These are phyloP conservation scores for Aspergillus haitiensis DNA, from an alignment of 495 filamentous ascomycete genomes.

Conservation along the genomic window DNA sequence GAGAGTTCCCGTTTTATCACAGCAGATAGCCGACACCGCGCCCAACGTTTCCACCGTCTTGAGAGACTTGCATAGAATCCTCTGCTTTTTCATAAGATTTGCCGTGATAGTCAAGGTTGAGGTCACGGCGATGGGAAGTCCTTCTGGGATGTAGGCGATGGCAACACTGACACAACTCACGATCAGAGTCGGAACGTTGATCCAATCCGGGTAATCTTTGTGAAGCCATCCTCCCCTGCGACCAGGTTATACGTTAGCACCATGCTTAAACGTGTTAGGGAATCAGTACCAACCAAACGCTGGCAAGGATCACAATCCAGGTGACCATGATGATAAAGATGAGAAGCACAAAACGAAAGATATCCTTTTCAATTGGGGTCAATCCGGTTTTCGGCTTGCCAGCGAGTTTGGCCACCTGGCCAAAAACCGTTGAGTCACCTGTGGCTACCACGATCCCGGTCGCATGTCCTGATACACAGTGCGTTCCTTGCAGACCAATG, in stretches of 20 bases:
- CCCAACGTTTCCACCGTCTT: constrained; percentile 71
- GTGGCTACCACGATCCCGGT: constrained; percentile 59
- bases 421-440: constrained; percentile 61
- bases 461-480: constrained; percentile 60
- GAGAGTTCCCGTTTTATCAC: constrained; percentile 69
- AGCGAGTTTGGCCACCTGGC: constrained; percentile 63
- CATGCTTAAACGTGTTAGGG: constrained; percentile 13
- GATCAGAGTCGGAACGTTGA: constrained; percentile 63
- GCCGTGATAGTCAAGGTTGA: constrained; percentile 57
- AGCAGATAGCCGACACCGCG: constrained; percentile 65
- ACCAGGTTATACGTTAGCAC: not conserved
- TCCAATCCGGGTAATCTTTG: constrained; percentile 58
- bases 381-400: constrained; percentile 56
- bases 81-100: constrained; percentile 61
- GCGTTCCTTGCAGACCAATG: constrained; percentile 67
- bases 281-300: constrained; percentile 51
- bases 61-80: constrained; percentile 64
- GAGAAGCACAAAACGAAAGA: constrained; percentile 62
- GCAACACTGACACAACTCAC: constrained; percentile 62
- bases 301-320: constrained; percentile 54
- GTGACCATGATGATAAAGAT: constrained; percentile 57
- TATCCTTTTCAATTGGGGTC: constrained; percentile 63
- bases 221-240: constrained; percentile 59
- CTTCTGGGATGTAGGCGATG: constrained; percentile 70
- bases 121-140: constrained; percentile 63